Base-by-base conservation (phyloP, 805 yeast genomes). In the Diddensiella caesifluorescens region DNA sequence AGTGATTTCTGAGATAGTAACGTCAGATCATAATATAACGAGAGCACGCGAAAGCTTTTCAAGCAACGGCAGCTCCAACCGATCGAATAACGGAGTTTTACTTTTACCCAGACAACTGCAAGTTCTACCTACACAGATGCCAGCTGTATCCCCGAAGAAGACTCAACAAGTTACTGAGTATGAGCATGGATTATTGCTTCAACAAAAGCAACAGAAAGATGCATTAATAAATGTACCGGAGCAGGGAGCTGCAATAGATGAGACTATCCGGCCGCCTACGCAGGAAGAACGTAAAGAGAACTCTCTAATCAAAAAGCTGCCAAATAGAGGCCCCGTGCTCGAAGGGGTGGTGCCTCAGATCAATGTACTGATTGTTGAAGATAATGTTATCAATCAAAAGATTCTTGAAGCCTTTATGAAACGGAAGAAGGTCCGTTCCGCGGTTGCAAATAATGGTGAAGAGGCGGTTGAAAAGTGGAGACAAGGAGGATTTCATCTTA, bases 391-490 rank as follows among this genome's bases (percentile, higher is more conserved):
- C 56, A 92, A 92, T 63, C 94, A 86, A 64, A 83, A 85, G 37
- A 89, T 92, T 70, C 70, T 92, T 60, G 92, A 89, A 13, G 84
- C 94, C 12, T 90, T 88, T 55, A 69, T 92, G 61, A 74, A 87
- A 51, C 83, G 86, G 49, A 90, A 90, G 55, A 77, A 84, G 44
- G 89, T 92, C 22, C 82, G 81, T 32, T 87, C 80, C 50, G 81
- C 80, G 47, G 80, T 88, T 34, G 97, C 97, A 3, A 82, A 84
- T 45, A 90, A 88, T 53, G 99, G 99, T 22, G 78, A 80, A 53
- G 97, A 92, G 57, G 99, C 98, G 1, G 75, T 92, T 2, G 95
- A 88, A 49, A 84, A 80, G 63, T 92, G 97, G 97, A 73, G 86
- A 50, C 78, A 75, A 46, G 98, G 98, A 9, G 97, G 97, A 0